Evolutionary conservation across 2,329 filamentous ascomycete species (phyloP).

Genomic region (Sclerotinia borealis): DNA sequence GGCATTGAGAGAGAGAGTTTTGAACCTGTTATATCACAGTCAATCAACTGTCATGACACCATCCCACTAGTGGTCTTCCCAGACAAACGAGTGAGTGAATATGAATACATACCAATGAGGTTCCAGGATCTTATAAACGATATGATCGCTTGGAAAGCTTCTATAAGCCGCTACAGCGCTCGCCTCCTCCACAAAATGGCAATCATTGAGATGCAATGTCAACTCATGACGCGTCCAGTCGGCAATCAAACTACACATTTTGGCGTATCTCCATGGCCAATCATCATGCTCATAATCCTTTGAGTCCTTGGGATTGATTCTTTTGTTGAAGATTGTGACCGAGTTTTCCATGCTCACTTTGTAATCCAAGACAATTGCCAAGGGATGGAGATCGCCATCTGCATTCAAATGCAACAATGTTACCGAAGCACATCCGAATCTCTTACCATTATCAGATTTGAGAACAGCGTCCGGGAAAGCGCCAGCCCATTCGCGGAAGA

Average conservation of each 20-base stretch:
- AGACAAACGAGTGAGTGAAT: background rate
- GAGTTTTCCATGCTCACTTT: slow-evolving; percentile 39
- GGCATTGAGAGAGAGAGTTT: slow-evolving; percentile 11
- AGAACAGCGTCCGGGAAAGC: background rate
- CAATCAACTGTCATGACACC: background rate
- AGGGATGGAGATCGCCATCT: slow-evolving; percentile 42
- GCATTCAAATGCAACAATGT: slow-evolving; percentile 38
- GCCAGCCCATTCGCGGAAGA: slow-evolving; percentile 21
- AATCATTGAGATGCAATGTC: slow-evolving; percentile 15
- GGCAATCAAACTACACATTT: slow-evolving; percentile 7
- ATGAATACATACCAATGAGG: slow-evolving; percentile 9
- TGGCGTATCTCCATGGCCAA: slow-evolving; percentile 41
- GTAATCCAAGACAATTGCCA: slow-evolving; percentile 45
- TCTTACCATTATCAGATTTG: slow-evolving; percentile 17
- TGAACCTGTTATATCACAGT: slow-evolving; percentile 1
- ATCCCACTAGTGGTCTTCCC: no score
- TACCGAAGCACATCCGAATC: slow-evolving; percentile 36
- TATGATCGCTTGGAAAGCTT: slow-evolving; percentile 11
- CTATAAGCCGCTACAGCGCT: slow-evolving; percentile 11
- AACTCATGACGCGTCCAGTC: slow-evolving; percentile 12
- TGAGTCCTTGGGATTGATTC: slow-evolving; percentile 33
- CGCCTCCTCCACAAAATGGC: slow-evolving; percentile 11
- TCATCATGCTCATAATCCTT: slow-evolving; percentile 36
- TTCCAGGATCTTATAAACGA: slow-evolving; percentile 12
- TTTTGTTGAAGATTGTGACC: slow-evolving; percentile 44